Conservation (phyloP, 164 flowering plant species). For the Berberis thunbergii region DNA sequence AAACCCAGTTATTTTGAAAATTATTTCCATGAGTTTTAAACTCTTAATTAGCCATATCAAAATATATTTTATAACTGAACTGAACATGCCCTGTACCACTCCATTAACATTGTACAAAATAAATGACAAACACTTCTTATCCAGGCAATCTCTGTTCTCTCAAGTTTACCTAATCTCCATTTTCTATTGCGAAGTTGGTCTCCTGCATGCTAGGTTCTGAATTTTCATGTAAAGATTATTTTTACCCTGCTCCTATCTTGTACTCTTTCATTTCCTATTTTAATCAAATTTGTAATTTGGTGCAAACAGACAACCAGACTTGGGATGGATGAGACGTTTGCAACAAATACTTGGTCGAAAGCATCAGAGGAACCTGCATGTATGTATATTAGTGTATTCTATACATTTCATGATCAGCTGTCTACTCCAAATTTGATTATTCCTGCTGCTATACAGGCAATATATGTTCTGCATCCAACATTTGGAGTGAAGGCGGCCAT, state of each 20-base stretch:
- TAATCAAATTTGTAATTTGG: constrained; percentile 8
- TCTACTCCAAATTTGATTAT: constrained; percentile 9
- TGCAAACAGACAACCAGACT: constrained; percentile 71
- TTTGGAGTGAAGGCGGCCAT: constrained; percentile 74
- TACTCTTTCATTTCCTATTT: neutral
- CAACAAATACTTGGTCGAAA: constrained; percentile 97
- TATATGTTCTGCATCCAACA: constrained; percentile 91
- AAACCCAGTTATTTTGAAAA: too few relatives aligned
- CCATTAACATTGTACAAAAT: too few relatives aligned
- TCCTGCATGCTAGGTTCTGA: too few relatives aligned
- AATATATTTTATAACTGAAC: too few relatives aligned
- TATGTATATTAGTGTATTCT: constrained; percentile 18
- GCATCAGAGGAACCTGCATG: constrained; percentile 89
- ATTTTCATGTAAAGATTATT: neutral
- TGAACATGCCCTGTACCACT: too few relatives aligned
- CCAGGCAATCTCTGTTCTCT: too few relatives aligned
- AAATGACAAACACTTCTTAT: too few relatives aligned
- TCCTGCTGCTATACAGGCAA: constrained; percentile 41
- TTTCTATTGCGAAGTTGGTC: too few relatives aligned
- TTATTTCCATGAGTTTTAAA: too few relatives aligned
- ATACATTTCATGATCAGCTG: neutral
- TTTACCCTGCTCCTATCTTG: neutral
- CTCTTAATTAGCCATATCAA: too few relatives aligned
- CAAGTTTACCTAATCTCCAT: too few relatives aligned
- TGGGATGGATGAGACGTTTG: constrained; percentile 92